Conservation (phyloP, 2,329 filamentous ascomycete species). For the Harringtonia aguacate region DNA sequence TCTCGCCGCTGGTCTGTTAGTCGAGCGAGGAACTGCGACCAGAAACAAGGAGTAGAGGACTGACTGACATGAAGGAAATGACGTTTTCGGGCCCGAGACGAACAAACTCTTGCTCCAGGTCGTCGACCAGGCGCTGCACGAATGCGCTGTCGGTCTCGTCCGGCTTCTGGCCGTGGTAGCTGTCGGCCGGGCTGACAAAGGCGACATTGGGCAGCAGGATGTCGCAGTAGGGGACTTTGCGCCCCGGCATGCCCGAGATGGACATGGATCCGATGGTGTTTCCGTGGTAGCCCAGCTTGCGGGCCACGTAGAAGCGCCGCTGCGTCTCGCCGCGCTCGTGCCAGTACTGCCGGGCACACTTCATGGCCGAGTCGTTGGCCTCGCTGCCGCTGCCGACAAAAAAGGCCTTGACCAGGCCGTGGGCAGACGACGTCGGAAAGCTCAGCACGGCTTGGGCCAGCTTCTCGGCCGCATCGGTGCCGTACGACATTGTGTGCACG, state of each 20-base stretch:
- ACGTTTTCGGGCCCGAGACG: conserved; percentile 51
- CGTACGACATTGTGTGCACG: conserved; percentile 35
- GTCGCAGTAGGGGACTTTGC: conserved; percentile 46
- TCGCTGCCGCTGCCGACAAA: conserved; percentile 43
- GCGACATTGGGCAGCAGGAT: conserved; percentile 41
- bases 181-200: conserved; percentile 54
- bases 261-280: conserved; percentile 53
- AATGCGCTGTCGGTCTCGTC: conserved; percentile 45
- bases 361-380: conserved; percentile 58
- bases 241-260: conserved; percentile 46
- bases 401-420: conserved; percentile 26
- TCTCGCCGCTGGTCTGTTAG: conserved; percentile 34
- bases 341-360: conserved; percentile 57
- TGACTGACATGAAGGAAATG: conserved; percentile 43
- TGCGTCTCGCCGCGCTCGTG: conserved; percentile 41
- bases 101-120: conserved; percentile 53
- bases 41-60: neutral
- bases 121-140: conserved; percentile 43
- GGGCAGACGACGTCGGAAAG: neutral
- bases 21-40: too few relatives aligned
- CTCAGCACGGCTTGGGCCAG: conserved; percentile 26
- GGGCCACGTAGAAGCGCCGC: conserved; percentile 51
- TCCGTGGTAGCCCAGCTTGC: conserved; percentile 59
- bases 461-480: conserved; percentile 39
- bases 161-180: conserved; percentile 36